A percentile compares a stretch with the other conserved stretches of the same genome.
These are phyloP conservation scores for Tylopilus orsonianus DNA, from an alignment of 1,284 basidiomycete species.

Conservation along the genomic window DNA sequence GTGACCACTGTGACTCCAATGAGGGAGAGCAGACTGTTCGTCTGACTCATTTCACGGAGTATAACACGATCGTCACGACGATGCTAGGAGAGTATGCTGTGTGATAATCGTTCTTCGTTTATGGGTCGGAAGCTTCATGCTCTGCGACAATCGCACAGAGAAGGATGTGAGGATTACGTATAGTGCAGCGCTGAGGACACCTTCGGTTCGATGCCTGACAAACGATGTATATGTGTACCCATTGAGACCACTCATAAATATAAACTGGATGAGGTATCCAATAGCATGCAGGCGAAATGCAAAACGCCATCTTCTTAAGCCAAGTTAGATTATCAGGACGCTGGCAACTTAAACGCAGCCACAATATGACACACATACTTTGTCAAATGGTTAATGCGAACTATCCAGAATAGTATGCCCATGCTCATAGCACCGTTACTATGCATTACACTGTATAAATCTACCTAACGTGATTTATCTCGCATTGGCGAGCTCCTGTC, in stretches of 20 bases:
- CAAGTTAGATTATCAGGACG: conserved; percentile 7
- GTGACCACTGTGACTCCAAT: conserved; percentile 6
- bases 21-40: conserved; percentile 10
- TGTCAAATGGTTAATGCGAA: conserved; percentile 17
- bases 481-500: background rate
- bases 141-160: conserved; percentile 15
- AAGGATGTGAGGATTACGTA: conserved; percentile 21
- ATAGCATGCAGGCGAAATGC: background rate
- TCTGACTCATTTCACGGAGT: conserved; percentile 21
- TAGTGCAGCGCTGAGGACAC: conserved; percentile 18
- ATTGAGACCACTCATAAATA: conserved; percentile 17
- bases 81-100: conserved; percentile 20
- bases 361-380: conserved; percentile 10
- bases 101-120: conserved; percentile 20
- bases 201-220: background rate
- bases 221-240: conserved; percentile 14
- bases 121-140: conserved; percentile 17
- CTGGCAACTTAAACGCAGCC: conserved; percentile 1
- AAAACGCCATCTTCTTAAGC: conserved; percentile 2
- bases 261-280: conserved; percentile 6
- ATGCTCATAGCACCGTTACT: conserved; percentile 18
- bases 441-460: too few species aligned
- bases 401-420: conserved; percentile 28
- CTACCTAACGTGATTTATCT: background rate
- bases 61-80: conserved; percentile 18